phyloP scores from a whole-genome alignment of 2,329 filamentous ascomycete genomes.

The Pezicula neosporulosa region DNA sequence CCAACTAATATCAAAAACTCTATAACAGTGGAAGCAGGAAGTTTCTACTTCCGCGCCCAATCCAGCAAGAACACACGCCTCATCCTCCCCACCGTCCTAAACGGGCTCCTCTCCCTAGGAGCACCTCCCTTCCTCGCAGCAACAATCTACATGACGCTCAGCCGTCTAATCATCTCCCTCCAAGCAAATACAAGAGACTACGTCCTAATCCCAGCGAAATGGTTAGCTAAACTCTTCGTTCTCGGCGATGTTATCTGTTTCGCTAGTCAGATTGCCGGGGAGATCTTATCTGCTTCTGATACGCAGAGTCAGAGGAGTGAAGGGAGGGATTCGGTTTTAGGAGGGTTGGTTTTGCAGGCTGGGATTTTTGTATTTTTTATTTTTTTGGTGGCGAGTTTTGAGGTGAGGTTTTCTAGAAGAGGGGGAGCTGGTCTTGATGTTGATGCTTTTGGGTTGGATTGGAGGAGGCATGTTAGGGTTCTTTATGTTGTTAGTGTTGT shows the following conservation, averaged over 20 bases:
- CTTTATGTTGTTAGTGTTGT: slow-evolving; percentile 36
- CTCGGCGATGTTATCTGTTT: slow-evolving; percentile 45
- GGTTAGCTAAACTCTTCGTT: slow-evolving; percentile 49
- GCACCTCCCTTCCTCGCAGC: slow-evolving; percentile 40
- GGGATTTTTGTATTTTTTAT: slow-evolving; percentile 48
- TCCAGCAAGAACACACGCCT: neutral
- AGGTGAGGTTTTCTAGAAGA: neutral
- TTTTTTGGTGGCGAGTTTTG: slow-evolving; percentile 8
- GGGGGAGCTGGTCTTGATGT: neutral
- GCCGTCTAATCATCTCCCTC: slow-evolving; percentile 33
- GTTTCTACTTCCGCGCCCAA: slow-evolving; percentile 8
- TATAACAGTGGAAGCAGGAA: slow-evolving; percentile 9
- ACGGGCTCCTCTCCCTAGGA: slow-evolving; percentile 37
- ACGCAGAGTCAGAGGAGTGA: slow-evolving; percentile 14
- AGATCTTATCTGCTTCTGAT: slow-evolving; percentile 3
- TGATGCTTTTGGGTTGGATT: neutral
- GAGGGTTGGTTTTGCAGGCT: slow-evolving; percentile 46
- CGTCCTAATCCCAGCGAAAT: slow-evolving; percentile 37
- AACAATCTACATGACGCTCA: slow-evolving; percentile 44
- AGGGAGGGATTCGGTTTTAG: slow-evolving; percentile 41
- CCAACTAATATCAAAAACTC: no score
- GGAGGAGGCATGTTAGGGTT: slow-evolving; percentile 32
- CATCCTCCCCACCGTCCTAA: slow-evolving; percentile 32
- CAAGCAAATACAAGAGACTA: no score
- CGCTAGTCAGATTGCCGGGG: slow-evolving; percentile 38